These are phyloP conservation scores for Penicillium argentinense DNA, from an alignment of 495 filamentous ascomycete species.

Conservation along the genomic window DNA sequence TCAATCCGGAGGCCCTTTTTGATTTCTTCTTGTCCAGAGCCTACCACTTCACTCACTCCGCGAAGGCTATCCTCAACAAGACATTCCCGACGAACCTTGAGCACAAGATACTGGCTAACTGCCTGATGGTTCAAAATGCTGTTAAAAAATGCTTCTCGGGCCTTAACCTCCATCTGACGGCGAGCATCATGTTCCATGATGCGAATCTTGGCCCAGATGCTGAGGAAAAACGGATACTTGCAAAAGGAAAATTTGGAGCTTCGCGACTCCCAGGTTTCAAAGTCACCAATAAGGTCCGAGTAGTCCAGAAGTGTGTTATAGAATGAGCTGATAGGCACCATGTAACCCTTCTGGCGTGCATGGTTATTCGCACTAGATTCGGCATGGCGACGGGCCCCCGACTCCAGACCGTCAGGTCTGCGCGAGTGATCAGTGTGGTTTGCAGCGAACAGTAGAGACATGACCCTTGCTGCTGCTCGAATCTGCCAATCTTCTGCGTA, in stretches of 20 bases:
- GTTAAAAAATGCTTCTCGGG: slow-evolving; percentile 87
- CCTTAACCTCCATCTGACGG: slow-evolving; percentile 88
- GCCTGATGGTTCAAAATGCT: slow-evolving; percentile 74
- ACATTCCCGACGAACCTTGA: slow-evolving; percentile 82
- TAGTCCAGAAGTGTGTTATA: slow-evolving; percentile 88
- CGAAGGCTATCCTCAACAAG: slow-evolving; percentile 88
- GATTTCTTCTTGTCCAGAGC: slow-evolving; percentile 79
- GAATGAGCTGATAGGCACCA: slow-evolving; percentile 79
- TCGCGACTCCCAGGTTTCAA: slow-evolving; percentile 82
- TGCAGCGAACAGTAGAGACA: slow-evolving; percentile 80
- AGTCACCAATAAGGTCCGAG: slow-evolving; percentile 82
- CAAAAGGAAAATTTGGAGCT: slow-evolving; percentile 83
- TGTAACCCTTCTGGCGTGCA: slow-evolving; percentile 55
- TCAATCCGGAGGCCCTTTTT: slow-evolving; percentile 90
- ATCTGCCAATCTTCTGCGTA: slow-evolving; percentile 94
- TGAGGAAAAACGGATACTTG: slow-evolving; percentile 91
- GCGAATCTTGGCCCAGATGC: slow-evolving; percentile 90
- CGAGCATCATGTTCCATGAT: slow-evolving; percentile 89
- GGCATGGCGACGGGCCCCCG: slow-evolving; percentile 8
- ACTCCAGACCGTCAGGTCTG: slow-evolving; percentile 30
- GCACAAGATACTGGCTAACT: slow-evolving; percentile 75
- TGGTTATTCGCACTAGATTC: slow-evolving; percentile 35
- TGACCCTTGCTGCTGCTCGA: slow-evolving; percentile 74
- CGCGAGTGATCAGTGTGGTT: slow-evolving; percentile 59
- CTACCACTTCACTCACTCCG: slow-evolving; percentile 83